These are phyloP conservation scores for Pittosporum tobira DNA, from an alignment of 129 eudicot genomes.

Conservation along the genomic window DNA sequence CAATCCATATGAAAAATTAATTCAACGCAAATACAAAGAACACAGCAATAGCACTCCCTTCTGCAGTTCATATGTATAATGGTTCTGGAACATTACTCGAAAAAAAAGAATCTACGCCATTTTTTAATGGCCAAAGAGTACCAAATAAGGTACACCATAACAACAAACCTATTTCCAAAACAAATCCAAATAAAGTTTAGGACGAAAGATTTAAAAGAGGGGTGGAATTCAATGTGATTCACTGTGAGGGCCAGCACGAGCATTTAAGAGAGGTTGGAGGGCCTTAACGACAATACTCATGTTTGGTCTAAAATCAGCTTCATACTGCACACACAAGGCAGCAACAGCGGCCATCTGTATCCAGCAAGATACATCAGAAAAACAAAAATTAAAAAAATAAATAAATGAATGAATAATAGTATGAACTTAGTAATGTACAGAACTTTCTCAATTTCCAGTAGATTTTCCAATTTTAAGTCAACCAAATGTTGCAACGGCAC, in stretches of 20 bases:
- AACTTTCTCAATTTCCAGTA: too few relatives aligned
- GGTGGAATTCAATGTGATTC: conserved; percentile 23
- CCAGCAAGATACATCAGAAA: conserved; percentile 1
- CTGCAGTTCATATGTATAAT: conserved; percentile 4
- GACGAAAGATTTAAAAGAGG: background rate
- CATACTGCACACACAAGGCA: conserved; percentile 85
- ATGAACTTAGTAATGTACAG: too few relatives aligned
- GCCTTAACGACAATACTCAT: conserved; percentile 92
- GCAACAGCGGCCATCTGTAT: conserved; percentile 90
- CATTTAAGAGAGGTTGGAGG: conserved; percentile 56
- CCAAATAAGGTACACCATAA: conserved; percentile 2
- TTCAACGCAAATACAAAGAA: background rate
- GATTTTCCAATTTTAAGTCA: too few relatives aligned
- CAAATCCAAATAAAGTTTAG: background rate
- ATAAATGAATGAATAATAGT: too few relatives aligned
- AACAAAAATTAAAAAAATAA: background rate
- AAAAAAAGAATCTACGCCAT: background rate
- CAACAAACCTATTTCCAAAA: conserved; percentile 1
- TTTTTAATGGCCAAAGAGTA: background rate
- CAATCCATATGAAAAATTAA: background rate
- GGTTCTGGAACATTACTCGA: background rate
- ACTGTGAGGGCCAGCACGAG: conserved; percentile 50
- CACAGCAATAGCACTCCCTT: background rate
- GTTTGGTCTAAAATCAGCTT: conserved; percentile 86
- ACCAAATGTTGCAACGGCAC: too few relatives aligned